Evolutionary conservation across 2,329 filamentous ascomycete genomes (phyloP).

Genomic region (Hirsutella rhossiliensis): DNA sequence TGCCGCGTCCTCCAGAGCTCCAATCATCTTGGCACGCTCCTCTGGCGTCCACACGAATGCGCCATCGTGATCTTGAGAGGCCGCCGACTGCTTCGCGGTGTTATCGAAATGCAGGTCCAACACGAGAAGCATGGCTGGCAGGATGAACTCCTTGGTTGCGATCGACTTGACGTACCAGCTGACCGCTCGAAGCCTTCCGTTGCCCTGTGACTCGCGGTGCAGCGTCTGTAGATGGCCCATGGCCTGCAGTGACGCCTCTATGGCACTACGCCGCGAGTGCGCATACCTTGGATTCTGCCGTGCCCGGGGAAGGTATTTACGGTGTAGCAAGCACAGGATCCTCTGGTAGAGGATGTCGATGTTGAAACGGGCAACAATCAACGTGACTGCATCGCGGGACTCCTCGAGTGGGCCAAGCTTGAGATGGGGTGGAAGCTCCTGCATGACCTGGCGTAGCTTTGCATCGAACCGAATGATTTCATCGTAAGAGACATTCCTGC

Average conservation of each 20-base stretch:
- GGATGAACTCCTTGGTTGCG: conserved; percentile 72
- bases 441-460: conserved; percentile 46
- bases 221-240: conserved; percentile 67
- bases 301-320: conserved; percentile 72
- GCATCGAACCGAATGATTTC: conserved; percentile 51
- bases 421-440: conserved; percentile 68
- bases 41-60: conserved; percentile 43
- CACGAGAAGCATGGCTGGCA: conserved; percentile 74
- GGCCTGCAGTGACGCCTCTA: conserved; percentile 77
- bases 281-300: conserved; percentile 69
- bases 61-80: conserved; percentile 27
- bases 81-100: conserved; percentile 29
- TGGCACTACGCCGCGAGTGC: conserved; percentile 71
- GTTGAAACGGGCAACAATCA: conserved; percentile 76
- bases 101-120: conserved; percentile 69
- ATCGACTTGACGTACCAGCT: conserved; percentile 71
- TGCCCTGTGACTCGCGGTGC: conserved; percentile 59
- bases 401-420: conserved; percentile 65
- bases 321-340: conserved; percentile 77
- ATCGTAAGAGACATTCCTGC: conserved; percentile 46
- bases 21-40: conserved; percentile 63
- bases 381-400: conserved; percentile 66
- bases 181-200: conserved; percentile 59
- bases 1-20: conserved; percentile 57
- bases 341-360: conserved; percentile 81